Base-by-base conservation (phyloP, 495 filamentous ascomycete genomes). In the Neurospora hispaniola region DNA sequence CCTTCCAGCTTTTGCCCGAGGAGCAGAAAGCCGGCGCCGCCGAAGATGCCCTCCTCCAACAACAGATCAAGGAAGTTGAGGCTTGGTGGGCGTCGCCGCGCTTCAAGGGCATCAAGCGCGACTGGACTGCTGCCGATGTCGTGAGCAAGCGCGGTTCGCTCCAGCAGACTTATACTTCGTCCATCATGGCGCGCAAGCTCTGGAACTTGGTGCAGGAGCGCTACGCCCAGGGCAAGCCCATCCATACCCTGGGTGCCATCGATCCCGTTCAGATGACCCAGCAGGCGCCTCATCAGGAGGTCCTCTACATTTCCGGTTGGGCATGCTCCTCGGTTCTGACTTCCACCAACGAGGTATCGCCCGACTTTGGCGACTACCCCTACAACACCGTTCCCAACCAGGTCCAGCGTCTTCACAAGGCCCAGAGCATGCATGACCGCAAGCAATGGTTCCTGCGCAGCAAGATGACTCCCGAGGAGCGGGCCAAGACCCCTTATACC, bases 351-450 rank as follows among this genome's bases (percentile, higher is more conserved):
- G 96, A 99, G 80, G 96, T 99, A 5, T 97, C 93, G 2, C 91
- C 96, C 7, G 96, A 99, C 79, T 96, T 99, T 79, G 96, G 96
- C 73, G 96, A 99, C 79, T 99, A 99, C 81, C 96, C 96, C 3
- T 99, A 99, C 82, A 97, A 98, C 79, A 99, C 96, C 0, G 96
- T 99, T 5, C 96, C 96, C 18, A 99, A 98, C 82, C 96, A 99
- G 81, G 96, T 99, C 11, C 93, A 99, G 83, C 87, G 96, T 73
- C 81, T 99, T 72, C 93, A 95, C 84, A 98, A 98, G 82, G 96
- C 96, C 6, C 96, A 99, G 81, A 92, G 93, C 71, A 88, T 98
- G 85, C 96, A 99, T 79, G 96, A 99, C 81, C 90, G 96, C 43
- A 97, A 96, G 83, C 93, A 97, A 75, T 98, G 91, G 90, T 93